Base-by-base conservation (phyloP, 176 grass and related monocot genomes). In the Juncus effusus region DNA sequence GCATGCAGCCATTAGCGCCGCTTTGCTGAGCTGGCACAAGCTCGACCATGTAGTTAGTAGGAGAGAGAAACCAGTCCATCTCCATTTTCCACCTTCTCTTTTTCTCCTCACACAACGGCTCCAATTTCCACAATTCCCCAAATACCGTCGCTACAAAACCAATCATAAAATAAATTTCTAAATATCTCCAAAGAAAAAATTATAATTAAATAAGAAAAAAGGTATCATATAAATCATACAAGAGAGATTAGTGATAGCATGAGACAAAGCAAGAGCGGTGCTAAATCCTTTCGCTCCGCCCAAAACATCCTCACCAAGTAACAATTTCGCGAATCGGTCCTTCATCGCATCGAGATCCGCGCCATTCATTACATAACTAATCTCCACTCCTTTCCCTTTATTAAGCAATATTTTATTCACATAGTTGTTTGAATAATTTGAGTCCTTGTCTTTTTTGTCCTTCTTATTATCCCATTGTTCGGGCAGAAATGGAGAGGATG, bases 61-160 rank as follows among this genome's bases (percentile, higher is more conserved):
- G 89, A 75, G 81, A 99, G 67, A 99, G 81, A 52, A 99, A 67
- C 94, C 89, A 99, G 52, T 90, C 89, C 89, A 99, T 93, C 89
- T 99, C 94, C 84, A 83, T 89, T 42, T 51, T 52, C 94, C 94
- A 99, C 54, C 78, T 89, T 58, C 77, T 75, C 42, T 99, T 99
- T 83, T 86, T 99, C 36, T 87, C 83, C 41, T 82, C 73, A 54
- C 82, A 84, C 59, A 99, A 69, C 57, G 94, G 94, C 72, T 99
- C 89, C 45, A 99, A 65, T 78, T 99, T 99, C 94, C 94, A 99
- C 59, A 99, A 42, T 77, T 99, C 94, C 60, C 94, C 89, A 78
- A 89, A 99, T 75, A 93, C 63, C 73, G 94, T 90, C 16, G 80
- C 94, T 99, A 74, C 45, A 36, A 16, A 70, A 67, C 49, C 38